Percentiles rank a stretch among this genome's conserved stretches.
phyloP scores from a whole-genome alignment of 2,329 filamentous ascomycete genomes.

The Phyllosticta citribraziliensis region DNA sequence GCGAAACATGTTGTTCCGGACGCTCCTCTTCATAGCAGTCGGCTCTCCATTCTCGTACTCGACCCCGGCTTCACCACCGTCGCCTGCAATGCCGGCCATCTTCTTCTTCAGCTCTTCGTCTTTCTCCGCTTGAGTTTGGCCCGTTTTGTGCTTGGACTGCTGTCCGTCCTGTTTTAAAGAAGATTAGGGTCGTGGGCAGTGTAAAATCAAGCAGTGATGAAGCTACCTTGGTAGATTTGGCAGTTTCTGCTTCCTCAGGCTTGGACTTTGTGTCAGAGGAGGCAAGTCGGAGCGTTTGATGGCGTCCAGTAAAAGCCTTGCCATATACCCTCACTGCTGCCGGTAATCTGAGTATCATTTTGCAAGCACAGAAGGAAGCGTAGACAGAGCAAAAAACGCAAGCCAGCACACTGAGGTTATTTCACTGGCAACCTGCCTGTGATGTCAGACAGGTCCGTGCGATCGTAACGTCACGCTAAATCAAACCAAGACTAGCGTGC shows the following conservation, averaged over 20 bases:
- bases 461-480: not conserved
- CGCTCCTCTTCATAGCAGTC: slow-evolving; percentile 61
- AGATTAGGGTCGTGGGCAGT: not conserved
- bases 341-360: not conserved
- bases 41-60: slow-evolving; percentile 68
- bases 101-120: slow-evolving; percentile 59
- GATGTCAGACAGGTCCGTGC: not conserved
- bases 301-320: no score
- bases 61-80: slow-evolving; percentile 60
- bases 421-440: not conserved
- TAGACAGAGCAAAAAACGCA: no score
- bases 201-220: not conserved
- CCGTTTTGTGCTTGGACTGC: not conserved
- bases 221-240: not conserved
- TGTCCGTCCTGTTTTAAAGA: not conserved
- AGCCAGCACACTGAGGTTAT: no score
- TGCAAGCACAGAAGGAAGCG: not conserved
- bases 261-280: not conserved
- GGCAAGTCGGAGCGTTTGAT: not conserved
- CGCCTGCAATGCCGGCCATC: slow-evolving; percentile 57
- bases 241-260: not conserved
- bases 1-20: slow-evolving; percentile 69
- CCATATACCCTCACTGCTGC: not conserved
- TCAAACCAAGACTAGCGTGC: not conserved
- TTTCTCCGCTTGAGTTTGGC: slow-evolving; percentile 39